A percentile compares a stretch with the other conserved stretches of the same genome.
Evolutionary conservation across 106 monocot species (phyloP).

Genomic region (Dioscorea zingiberensis): DNA sequence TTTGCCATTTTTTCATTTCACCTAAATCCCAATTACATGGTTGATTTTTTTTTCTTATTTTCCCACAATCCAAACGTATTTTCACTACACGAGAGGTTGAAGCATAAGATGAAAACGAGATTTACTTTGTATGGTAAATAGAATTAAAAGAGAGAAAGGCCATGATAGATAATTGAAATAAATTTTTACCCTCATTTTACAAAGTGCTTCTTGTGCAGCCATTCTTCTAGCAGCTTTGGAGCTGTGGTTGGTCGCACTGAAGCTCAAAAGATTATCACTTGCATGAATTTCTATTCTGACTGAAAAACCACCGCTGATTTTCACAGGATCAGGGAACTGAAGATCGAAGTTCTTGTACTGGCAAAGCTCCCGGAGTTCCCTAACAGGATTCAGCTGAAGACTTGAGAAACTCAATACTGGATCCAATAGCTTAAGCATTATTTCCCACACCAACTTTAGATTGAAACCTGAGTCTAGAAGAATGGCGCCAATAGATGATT

Average conservation of each 20-base stretch:
- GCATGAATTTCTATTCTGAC: slow-evolving; percentile 51
- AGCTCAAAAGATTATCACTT: slow-evolving; percentile 23
- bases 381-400: slow-evolving; percentile 49
- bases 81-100: too few relatives aligned
- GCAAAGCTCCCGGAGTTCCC: slow-evolving; percentile 91
- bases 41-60: too few relatives aligned
- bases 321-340: slow-evolving; percentile 33
- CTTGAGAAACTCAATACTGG: slow-evolving; percentile 45
- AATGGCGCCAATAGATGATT: slow-evolving; percentile 87
- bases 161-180: too few relatives aligned
- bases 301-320: slow-evolving; percentile 21
- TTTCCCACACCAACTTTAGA: slow-evolving; percentile 53
- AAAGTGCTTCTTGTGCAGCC: slow-evolving; percentile 67
- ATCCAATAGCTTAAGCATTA: slow-evolving; percentile 54
- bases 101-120: too few relatives aligned
- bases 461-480: slow-evolving; percentile 87
- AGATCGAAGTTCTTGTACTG: slow-evolving; percentile 42
- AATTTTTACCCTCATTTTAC: slow-evolving; percentile 61
- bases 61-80: neutral
- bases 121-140: too few relatives aligned
- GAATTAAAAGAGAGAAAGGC: too few relatives aligned
- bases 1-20: too few relatives aligned
- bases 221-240: slow-evolving; percentile 69
- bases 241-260: slow-evolving; percentile 41
- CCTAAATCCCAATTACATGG: too few relatives aligned